A percentile compares a stretch with the other conserved stretches of the same genome.
Evolutionary conservation across 78 protist genomes (phyloP).

Genomic region (Dictyostelium capitatum): DNA sequence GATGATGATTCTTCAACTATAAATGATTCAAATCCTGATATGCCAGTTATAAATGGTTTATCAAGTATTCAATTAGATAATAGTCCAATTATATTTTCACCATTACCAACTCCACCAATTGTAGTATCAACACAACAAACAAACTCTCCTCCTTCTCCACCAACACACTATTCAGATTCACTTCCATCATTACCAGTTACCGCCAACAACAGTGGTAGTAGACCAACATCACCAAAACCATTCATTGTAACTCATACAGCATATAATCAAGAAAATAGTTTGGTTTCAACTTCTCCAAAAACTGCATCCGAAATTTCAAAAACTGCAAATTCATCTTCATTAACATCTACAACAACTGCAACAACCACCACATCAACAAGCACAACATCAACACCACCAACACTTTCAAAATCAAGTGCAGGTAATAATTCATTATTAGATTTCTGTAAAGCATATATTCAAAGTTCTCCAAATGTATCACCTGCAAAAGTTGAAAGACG

Average conservation of each 20-base stretch:
- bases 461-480: slow-evolving; percentile 48
- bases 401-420: slow-evolving; percentile 17
- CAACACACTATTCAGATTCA: not conserved
- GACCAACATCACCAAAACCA: not conserved
- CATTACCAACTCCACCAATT: not conserved
- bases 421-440: slow-evolving; percentile 17
- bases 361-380: not conserved
- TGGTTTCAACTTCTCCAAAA: not conserved
- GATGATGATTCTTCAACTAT: slow-evolving; percentile 1
- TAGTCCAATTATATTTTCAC: not conserved
- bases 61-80: not conserved
- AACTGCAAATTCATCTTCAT: not conserved
- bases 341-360: slow-evolving; percentile 1
- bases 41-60: slow-evolving; percentile 25
- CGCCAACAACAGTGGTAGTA: not conserved
- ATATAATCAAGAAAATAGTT: not conserved
- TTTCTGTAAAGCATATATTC: slow-evolving; percentile 54
- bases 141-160: not conserved
- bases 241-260: not conserved
- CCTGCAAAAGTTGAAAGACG: slow-evolving; percentile 28
- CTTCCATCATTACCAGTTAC: not conserved
- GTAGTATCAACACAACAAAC: not conserved
- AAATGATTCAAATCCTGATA: slow-evolving; percentile 38
- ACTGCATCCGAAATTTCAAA: no score
- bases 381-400: slow-evolving; percentile 15